Evolutionary conservation across 2,329 filamentous ascomycete species (phyloP).

Genomic region (Tympanopsis confertula): DNA sequence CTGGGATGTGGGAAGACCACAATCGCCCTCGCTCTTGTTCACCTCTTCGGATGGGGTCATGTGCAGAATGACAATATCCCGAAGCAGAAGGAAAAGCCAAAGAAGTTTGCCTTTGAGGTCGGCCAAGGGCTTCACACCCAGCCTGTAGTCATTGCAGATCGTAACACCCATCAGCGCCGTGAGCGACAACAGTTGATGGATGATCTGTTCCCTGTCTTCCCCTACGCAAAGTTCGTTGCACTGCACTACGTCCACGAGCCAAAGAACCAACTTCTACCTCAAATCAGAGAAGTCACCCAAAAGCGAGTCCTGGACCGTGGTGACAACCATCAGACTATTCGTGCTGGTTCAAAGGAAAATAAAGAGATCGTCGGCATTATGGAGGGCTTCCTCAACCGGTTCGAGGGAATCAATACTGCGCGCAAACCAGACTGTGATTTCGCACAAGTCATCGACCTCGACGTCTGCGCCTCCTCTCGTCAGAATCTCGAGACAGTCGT

Average conservation of each 20-base stretch:
- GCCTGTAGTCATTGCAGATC: slow-evolving; percentile 74
- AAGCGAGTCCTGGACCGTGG: slow-evolving; percentile 73
- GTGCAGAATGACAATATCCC: slow-evolving; percentile 90
- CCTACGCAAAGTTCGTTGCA: slow-evolving; percentile 64
- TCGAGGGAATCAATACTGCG: slow-evolving; percentile 63
- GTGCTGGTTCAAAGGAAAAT: slow-evolving; percentile 57
- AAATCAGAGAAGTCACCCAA: slow-evolving; percentile 64
- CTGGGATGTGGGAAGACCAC: slow-evolving; percentile 97
- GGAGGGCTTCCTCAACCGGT: slow-evolving; percentile 82
- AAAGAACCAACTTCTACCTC: slow-evolving; percentile 40
- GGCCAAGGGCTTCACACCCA: slow-evolving; percentile 50
- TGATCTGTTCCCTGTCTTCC: slow-evolving; percentile 56
- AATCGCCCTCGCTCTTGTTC: slow-evolving; percentile 66
- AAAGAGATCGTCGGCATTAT: slow-evolving; percentile 79
- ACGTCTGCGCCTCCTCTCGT: slow-evolving; percentile 66
- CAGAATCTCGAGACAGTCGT: slow-evolving; percentile 76
- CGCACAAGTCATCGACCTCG: slow-evolving; percentile 73
- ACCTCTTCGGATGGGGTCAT: slow-evolving; percentile 84
- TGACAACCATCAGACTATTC: slow-evolving; percentile 96
- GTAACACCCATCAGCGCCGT: slow-evolving; percentile 83
- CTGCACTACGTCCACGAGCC: slow-evolving; percentile 68
- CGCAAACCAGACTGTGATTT: slow-evolving; percentile 69
- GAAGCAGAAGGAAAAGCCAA: slow-evolving; percentile 63
- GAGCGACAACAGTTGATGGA: slow-evolving; percentile 80
- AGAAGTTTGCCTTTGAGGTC: slow-evolving; percentile 64